A percentile compares a stretch with the other conserved stretches of the same genome.
Conservation (phyloP, 1,284 basidiomycete species). For the Microbotryum scabiosae region DNA sequence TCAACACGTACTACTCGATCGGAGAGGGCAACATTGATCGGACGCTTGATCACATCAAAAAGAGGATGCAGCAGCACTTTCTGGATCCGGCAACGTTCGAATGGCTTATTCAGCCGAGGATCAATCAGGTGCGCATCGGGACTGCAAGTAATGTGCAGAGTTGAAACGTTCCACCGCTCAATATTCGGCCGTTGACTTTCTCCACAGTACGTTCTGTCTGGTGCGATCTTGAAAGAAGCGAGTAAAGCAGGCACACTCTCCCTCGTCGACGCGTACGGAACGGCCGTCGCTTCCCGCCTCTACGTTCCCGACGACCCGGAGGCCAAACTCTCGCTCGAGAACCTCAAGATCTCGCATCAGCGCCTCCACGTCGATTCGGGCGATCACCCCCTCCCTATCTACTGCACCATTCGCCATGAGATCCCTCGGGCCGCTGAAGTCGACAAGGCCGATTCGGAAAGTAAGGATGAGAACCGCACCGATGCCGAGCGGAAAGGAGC, state of each 20-base stretch:
- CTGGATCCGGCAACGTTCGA: conserved; percentile 42
- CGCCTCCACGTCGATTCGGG: conserved; percentile 39
- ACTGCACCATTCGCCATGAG: conserved; percentile 41
- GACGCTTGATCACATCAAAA: conserved; percentile 37
- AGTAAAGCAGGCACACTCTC: conserved; percentile 39
- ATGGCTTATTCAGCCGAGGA: conserved; percentile 40
- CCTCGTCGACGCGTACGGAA: conserved; percentile 44
- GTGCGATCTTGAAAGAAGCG: conserved; percentile 42
- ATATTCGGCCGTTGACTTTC: not conserved
- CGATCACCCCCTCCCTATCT: conserved; percentile 42
- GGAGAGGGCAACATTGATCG: conserved; percentile 37
- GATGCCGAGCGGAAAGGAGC: conserved; percentile 18
- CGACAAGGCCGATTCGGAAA: conserved; percentile 26
- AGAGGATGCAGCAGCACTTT: conserved; percentile 42
- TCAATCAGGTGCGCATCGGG: conserved; percentile 40
- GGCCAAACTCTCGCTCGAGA: conserved; percentile 36
- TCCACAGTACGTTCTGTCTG: conserved; percentile 36
- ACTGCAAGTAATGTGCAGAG: conserved; percentile 38
- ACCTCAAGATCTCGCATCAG: conserved; percentile 43
- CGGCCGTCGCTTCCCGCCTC: conserved; percentile 42
- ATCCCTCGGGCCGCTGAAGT: conserved; percentile 35
- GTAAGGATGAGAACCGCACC: conserved; percentile 29
- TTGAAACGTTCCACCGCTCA: not conserved
- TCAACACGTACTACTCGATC: conserved; percentile 43
- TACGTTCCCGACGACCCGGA: conserved; percentile 39